phyloP scores from a whole-genome alignment of 169 alveolate genomes.

The Miamiensis avidus region DNA sequence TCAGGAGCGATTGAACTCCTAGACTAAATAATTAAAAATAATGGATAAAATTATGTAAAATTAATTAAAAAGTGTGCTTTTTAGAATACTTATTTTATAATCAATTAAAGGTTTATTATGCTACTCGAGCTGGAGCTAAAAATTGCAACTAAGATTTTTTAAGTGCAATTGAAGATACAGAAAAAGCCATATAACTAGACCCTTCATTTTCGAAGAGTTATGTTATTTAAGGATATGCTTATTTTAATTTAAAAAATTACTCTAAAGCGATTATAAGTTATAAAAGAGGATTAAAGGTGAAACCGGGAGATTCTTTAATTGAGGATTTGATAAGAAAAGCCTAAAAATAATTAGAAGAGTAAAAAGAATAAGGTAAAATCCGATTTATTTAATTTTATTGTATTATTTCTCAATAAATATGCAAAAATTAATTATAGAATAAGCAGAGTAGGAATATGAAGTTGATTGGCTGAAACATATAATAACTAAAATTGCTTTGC shows the following conservation, averaged over 20 bases:
- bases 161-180: neutral
- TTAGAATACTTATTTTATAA: too few species aligned
- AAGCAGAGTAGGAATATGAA: neutral
- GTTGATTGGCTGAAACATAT: neutral
- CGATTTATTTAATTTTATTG: neutral
- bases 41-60: neutral
- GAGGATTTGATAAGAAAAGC: neutral
- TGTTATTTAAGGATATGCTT: neutral
- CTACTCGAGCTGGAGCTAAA: neutral
- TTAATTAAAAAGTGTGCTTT: too few species aligned
- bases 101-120: neutral
- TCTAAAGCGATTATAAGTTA: neutral
- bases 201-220: neutral
- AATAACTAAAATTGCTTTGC: neutral
- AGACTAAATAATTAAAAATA: too few species aligned
- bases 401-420: too few species aligned
- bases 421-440: neutral
- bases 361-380: neutral
- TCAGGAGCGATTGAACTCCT: neutral
- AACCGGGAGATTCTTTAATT: neutral
- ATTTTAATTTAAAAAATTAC: neutral
- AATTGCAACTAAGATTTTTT: neutral
- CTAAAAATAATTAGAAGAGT: neutral
- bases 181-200: neutral
- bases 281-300: neutral